phyloP scores from a whole-genome alignment of 208 protist species.

The Strigomonas culicis region DNA sequence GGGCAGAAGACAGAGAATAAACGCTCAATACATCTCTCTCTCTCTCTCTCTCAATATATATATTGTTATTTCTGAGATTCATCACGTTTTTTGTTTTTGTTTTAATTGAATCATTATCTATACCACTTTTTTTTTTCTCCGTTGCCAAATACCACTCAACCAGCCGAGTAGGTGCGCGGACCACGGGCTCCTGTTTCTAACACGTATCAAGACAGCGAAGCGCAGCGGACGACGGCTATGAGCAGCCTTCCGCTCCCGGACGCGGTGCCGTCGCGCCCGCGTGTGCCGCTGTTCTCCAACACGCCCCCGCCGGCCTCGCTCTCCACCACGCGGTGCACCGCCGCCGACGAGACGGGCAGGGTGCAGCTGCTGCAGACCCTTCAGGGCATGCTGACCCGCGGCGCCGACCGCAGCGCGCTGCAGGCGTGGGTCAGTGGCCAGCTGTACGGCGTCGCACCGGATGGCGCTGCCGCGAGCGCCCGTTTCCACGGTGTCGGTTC shows the following conservation, averaged over 20 bases:
- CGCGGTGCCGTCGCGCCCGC: neutral
- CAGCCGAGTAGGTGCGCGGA: no score
- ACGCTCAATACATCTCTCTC: no score
- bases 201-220: no score
- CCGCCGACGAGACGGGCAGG: neutral
- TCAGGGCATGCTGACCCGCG: slow-evolving; percentile 18
- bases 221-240: no score
- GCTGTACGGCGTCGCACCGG: slow-evolving; percentile 5
- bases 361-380: slow-evolving; percentile 20
- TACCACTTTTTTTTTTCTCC: slow-evolving; percentile 8
- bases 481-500: neutral
- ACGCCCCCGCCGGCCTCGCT: neutral
- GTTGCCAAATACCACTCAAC: neutral
- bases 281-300: neutral
- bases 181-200: no score
- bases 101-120: neutral
- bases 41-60: no score
- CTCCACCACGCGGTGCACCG: neutral
- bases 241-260: neutral
- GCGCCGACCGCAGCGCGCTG: slow-evolving; percentile 8
- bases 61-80: neutral
- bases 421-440: slow-evolving; percentile 22
- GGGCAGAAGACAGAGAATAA: no score
- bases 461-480: neutral
- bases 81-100: slow-evolving; percentile 17